Evolutionary conservation across 169 alveolate species (phyloP).

Genomic region (Cyclospora cayetanensis): DNA sequence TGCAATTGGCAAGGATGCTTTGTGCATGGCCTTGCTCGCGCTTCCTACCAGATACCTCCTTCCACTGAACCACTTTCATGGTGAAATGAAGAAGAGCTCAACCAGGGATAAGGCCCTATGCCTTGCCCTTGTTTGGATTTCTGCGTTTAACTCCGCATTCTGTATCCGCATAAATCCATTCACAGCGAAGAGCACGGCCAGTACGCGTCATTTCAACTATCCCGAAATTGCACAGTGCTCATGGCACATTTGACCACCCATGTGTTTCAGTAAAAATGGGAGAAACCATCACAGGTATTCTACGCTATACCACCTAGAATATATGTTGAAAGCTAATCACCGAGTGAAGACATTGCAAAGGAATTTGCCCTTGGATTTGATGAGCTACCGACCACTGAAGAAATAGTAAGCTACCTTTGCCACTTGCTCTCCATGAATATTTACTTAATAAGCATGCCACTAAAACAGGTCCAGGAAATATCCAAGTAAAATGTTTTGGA

Average conservation of each 20-base stretch:
- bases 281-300: background rate
- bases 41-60: no score
- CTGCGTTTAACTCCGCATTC: no score
- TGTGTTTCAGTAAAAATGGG: slow-evolving; percentile 29
- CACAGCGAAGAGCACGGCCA: background rate
- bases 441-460: no score
- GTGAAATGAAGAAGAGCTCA: no score
- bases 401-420: background rate
- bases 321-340: background rate
- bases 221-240: background rate
- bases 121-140: no score
- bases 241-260: background rate
- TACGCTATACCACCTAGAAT: background rate
- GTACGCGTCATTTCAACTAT: background rate
- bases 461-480: slow-evolving; percentile 14
- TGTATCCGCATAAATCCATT: background rate
- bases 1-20: no score
- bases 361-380: slow-evolving; percentile 45
- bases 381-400: slow-evolving; percentile 49
- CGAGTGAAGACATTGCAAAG: slow-evolving; percentile 19
- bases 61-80: no score
- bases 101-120: no score
- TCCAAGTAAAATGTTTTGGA: background rate
- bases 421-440: background rate
- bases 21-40: no score